Conservation (phyloP, 2,329 filamentous ascomycete genomes). For the Fusarium foetens region DNA sequence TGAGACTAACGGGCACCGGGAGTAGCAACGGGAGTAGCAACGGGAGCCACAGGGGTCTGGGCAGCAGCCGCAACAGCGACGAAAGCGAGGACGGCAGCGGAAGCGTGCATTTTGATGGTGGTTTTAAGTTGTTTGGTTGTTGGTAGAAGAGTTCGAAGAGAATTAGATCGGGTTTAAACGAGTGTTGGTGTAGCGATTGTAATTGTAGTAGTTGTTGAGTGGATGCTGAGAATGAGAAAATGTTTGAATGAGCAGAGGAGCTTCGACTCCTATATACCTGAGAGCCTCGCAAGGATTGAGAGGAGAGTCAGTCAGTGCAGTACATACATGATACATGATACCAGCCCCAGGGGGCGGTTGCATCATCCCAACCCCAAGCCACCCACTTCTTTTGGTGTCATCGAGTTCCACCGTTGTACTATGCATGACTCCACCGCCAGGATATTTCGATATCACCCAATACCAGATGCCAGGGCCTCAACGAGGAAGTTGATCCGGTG, state of each 20-base stretch:
- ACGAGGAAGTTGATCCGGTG: slow-evolving; percentile 37
- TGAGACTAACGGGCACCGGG: slow-evolving; percentile 31
- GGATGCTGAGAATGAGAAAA: slow-evolving; percentile 14
- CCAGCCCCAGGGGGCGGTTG: slow-evolving; percentile 38
- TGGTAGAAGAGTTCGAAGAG: slow-evolving; percentile 15
- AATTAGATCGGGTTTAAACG: slow-evolving; percentile 27
- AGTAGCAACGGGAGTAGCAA: slow-evolving; percentile 31
- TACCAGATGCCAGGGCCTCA: slow-evolving; percentile 26
- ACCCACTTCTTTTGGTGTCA: slow-evolving; percentile 24
- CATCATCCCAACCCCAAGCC: slow-evolving; percentile 38
- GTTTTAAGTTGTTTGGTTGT: slow-evolving; percentile 13
- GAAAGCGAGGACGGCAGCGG: slow-evolving; percentile 42
- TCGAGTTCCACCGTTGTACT: slow-evolving; percentile 10
- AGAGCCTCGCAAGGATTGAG: slow-evolving; percentile 25
- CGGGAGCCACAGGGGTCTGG: slow-evolving; percentile 34
- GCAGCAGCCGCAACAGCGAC: slow-evolving; percentile 40
- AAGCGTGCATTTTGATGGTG: slow-evolving; percentile 41
- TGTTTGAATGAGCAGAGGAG: slow-evolving; percentile 18
- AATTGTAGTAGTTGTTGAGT: slow-evolving; percentile 10
- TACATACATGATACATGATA: slow-evolving; percentile 24
- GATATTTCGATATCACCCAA: slow-evolving; percentile 30
- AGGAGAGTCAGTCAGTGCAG: slow-evolving; percentile 7
- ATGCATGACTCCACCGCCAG: slow-evolving; percentile 18
- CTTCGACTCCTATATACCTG: slow-evolving; percentile 36
- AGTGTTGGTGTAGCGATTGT: slow-evolving; percentile 36